phyloP scores from a whole-genome alignment of 108 stramenopile species.

The Aurantiochytrium sp. region DNA sequence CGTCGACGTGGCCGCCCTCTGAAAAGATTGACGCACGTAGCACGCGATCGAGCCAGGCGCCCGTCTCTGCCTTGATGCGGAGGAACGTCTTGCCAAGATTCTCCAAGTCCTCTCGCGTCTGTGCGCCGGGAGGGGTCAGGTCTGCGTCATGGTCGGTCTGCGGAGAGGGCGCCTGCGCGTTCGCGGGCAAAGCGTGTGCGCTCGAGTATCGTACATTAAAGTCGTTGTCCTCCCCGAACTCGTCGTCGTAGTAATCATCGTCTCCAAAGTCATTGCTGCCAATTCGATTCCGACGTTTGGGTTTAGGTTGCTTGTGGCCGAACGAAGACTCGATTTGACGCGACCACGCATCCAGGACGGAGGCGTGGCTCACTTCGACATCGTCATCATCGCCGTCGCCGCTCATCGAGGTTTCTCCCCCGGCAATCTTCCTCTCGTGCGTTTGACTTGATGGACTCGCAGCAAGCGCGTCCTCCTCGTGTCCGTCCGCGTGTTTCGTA shows the following conservation, averaged over 20 bases:
- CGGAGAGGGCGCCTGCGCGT: background rate
- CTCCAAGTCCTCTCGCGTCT: background rate
- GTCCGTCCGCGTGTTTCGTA: too few relatives aligned
- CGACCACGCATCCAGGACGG: conserved; percentile 4
- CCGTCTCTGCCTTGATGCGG: background rate
- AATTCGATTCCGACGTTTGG: background rate
- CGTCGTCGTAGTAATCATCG: background rate
- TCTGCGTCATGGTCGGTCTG: background rate
- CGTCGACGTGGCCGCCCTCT: background rate
- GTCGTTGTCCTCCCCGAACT: background rate
- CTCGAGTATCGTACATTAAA: background rate
- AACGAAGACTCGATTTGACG: background rate
- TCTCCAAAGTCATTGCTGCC: background rate
- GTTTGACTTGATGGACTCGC: too few relatives aligned
- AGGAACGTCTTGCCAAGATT: background rate
- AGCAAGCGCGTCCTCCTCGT: too few relatives aligned
- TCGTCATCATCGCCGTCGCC: background rate
- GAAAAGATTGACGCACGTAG: background rate
- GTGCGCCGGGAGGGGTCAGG: background rate
- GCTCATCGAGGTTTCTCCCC: background rate
- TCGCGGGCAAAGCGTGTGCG: background rate
- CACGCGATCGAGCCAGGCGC: background rate
- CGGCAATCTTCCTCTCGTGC: too few relatives aligned
- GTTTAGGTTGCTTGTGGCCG: background rate
- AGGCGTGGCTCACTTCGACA: background rate